Evolutionary conservation across 805 yeast species (phyloP).

Genomic region (Barnettozyma californica): DNA sequence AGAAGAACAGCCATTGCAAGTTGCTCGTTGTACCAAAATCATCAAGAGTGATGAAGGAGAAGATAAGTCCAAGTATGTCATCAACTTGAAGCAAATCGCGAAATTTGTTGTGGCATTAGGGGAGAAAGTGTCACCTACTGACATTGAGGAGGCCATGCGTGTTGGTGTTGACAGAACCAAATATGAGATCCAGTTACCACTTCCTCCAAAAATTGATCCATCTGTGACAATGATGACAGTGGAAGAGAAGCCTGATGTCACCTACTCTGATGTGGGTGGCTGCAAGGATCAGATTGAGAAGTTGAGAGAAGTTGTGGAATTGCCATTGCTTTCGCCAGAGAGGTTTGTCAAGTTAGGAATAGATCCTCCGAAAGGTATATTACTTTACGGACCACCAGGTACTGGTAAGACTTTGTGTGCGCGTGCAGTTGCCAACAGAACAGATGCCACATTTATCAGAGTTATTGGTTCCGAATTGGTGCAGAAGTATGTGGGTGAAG

Average conservation of each 20-base stretch:
- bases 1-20: slow-evolving; percentile 95
- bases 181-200: slow-evolving; percentile 93
- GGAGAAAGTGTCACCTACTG: slow-evolving; percentile 96
- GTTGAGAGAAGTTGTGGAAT: slow-evolving; percentile 90
- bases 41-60: slow-evolving; percentile 62
- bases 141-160: slow-evolving; percentile 99
- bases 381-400: slow-evolving; percentile 97
- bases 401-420: slow-evolving; percentile 99
- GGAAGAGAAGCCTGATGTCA: slow-evolving; percentile 98
- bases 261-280: slow-evolving; percentile 97
- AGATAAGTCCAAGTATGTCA: slow-evolving; percentile 88
- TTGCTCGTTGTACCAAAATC: slow-evolving; percentile 97
- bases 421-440: slow-evolving; percentile 97
- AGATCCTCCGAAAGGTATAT: slow-evolving; percentile 98
- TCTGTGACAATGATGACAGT: slow-evolving; percentile 99
- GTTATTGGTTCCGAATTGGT: slow-evolving; percentile 98
- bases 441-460: slow-evolving; percentile 97
- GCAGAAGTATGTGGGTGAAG: slow-evolving; percentile 98
- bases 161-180: slow-evolving; percentile 98
- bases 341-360: slow-evolving; percentile 95
- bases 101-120: slow-evolving; percentile 96
- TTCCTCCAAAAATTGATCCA: slow-evolving; percentile 98
- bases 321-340: slow-evolving; percentile 92
- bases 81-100: slow-evolving; percentile 96
- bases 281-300: slow-evolving; percentile 98